A percentile compares a stretch with the other conserved stretches of the same genome.
Evolutionary conservation across 1,284 basidiomycete genomes (phyloP).

Genomic region (Coniophora puteana): DNA sequence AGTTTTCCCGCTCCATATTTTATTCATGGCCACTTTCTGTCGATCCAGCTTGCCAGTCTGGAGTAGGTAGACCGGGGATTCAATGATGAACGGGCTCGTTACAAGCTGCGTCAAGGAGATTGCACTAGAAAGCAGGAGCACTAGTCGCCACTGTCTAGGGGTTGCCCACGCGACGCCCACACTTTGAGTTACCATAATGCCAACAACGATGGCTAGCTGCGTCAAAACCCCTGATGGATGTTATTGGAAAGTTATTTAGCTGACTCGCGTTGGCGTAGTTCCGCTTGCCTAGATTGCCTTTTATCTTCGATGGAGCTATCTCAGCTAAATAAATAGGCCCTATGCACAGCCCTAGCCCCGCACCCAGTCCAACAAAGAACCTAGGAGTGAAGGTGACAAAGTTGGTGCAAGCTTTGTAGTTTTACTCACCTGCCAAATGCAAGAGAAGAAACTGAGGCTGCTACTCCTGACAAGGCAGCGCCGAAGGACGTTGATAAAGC

Average conservation of each 20-base stretch:
- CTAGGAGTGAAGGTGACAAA: slow-evolving; percentile 32
- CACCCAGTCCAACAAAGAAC: slow-evolving; percentile 74
- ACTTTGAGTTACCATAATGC: slow-evolving; percentile 77
- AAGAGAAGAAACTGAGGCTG: slow-evolving; percentile 55
- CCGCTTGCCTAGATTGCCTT: slow-evolving; percentile 64
- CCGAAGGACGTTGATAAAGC: slow-evolving; percentile 59
- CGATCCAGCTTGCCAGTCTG: slow-evolving; percentile 47
- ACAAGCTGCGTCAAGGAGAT: slow-evolving; percentile 61
- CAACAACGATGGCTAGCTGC: slow-evolving; percentile 83
- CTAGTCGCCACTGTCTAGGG: slow-evolving; percentile 69
- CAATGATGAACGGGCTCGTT: slow-evolving; percentile 47
- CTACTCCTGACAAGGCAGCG: slow-evolving; percentile 60
- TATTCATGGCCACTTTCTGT: slow-evolving; percentile 40
- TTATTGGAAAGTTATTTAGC: slow-evolving; percentile 10
- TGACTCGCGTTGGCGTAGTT: not conserved
- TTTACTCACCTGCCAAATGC: slow-evolving; percentile 62
- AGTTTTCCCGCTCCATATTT: slow-evolving; percentile 45
- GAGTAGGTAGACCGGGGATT: slow-evolving; percentile 67
- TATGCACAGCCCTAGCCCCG: slow-evolving; percentile 84
- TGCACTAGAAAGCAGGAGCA: slow-evolving; percentile 63
- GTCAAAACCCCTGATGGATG: slow-evolving; percentile 68
- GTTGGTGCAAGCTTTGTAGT: not conserved
- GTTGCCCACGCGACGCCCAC: slow-evolving; percentile 62
- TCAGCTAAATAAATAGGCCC: slow-evolving; percentile 84
- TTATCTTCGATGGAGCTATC: slow-evolving; percentile 71